phyloP scores from a whole-genome alignment of 2,329 filamentous ascomycete genomes.

The Hypoxylon rubiginosum region DNA sequence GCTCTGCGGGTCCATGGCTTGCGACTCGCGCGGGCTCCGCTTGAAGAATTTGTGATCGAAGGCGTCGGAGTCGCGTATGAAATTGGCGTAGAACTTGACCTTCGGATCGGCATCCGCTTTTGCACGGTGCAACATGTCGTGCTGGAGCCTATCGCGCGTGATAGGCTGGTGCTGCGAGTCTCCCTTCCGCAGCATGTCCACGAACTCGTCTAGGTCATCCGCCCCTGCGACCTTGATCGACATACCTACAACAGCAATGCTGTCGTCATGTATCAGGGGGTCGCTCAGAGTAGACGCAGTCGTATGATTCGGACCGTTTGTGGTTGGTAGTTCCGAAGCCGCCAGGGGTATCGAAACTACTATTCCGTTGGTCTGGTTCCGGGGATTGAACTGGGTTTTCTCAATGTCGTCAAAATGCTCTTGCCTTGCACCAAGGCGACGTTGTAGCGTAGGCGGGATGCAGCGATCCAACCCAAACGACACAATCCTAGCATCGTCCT shows the following conservation, averaged over 20 bases:
- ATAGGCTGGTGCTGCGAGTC: slow-evolving; percentile 50
- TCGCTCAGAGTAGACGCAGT: no score
- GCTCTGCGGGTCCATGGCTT: background rate
- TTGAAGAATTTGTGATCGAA: slow-evolving; percentile 49
- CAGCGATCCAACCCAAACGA: slow-evolving; percentile 56
- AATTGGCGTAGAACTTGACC: slow-evolving; percentile 47
- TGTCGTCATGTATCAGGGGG: no score
- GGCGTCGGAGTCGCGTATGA: slow-evolving; percentile 41
- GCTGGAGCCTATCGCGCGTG: slow-evolving; percentile 40
- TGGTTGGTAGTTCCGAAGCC: no score
- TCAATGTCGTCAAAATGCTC: slow-evolving; percentile 19
- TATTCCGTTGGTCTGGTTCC: no score
- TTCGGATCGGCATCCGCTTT: slow-evolving; percentile 30
- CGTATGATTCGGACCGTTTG: no score
- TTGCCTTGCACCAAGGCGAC: slow-evolving; percentile 11
- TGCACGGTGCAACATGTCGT: slow-evolving; percentile 45
- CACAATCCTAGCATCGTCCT: slow-evolving; percentile 42
- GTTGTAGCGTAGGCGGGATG: slow-evolving; percentile 49
- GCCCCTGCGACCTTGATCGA: slow-evolving; percentile 52
- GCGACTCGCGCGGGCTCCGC: slow-evolving; percentile 31
- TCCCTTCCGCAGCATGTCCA: slow-evolving; percentile 47
- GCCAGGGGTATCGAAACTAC: no score
- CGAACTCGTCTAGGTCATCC: slow-evolving; percentile 53
- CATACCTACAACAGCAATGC: slow-evolving; percentile 58
- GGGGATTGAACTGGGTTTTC: no score